Percentiles rank a stretch among this genome's conserved stretches.
phyloP scores from a whole-genome alignment of 2,329 filamentous ascomycete species.

The Cladophialophora immunda region DNA sequence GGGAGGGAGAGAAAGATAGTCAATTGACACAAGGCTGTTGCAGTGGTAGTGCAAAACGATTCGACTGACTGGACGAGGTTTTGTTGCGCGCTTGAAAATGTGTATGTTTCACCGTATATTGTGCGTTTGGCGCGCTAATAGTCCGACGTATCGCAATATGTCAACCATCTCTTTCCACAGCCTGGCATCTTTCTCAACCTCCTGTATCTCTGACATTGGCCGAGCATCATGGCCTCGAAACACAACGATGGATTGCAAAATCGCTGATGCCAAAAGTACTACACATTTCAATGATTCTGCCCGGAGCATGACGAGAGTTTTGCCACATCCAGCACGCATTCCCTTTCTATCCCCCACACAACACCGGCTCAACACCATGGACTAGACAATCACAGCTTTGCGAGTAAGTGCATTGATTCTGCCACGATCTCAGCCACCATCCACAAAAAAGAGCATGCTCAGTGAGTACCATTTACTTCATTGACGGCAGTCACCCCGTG shows the following conservation, averaged over 20 bases:
- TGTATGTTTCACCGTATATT: neutral
- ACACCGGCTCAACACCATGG: neutral
- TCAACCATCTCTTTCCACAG: neutral
- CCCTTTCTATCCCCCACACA: neutral
- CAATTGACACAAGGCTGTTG: neutral
- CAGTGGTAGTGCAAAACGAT: neutral
- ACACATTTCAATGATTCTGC: neutral
- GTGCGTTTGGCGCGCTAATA: neutral
- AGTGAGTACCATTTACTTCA: constrained; percentile 30
- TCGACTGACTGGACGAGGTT: neutral
- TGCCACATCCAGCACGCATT: neutral
- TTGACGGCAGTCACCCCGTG: constrained; percentile 37
- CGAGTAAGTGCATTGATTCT: constrained; percentile 10
- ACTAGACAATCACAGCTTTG: constrained; percentile 18
- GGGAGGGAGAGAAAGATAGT: neutral
- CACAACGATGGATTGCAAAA: neutral
- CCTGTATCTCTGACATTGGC: neutral
- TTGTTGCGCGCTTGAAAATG: neutral
- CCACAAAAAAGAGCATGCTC: neutral
- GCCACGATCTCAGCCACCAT: constrained; percentile 24
- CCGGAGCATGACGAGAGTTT: neutral
- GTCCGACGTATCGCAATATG: neutral
- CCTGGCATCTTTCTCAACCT: neutral
- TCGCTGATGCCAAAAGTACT: neutral
- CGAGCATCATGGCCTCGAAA: neutral